Base-by-base conservation (phyloP, 2,329 filamentous ascomycete species). In the Fusarium sterilihyphosum region DNA sequence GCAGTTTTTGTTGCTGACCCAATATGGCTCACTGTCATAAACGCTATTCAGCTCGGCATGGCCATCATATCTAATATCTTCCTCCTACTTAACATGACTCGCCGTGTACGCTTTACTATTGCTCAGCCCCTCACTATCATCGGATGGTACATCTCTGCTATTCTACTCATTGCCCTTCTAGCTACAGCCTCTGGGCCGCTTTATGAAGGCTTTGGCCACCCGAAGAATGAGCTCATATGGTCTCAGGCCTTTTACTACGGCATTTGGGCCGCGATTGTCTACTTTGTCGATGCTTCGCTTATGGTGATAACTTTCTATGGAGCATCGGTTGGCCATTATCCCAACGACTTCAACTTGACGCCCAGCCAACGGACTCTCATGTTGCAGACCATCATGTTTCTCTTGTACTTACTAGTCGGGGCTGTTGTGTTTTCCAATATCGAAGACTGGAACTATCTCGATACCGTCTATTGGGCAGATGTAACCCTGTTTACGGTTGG, bases 191-290 rank as follows among this genome's bases (percentile, higher is more conserved):
- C 89, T 3, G 92, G 93, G 17, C 88, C 88, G 1, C 82, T 92
- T 4, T 70, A 81, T 3, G 46, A 79, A 1, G 76, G 70, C 11
- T 60, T 83, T 20, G 84, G 76, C 5, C 74, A 82, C 68, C 86
- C 77, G 56, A 81, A 58, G 78, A 85, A 63, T 71, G 87, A 85
- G 73, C 92, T 93, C 72, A 85, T 91, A 54, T 90, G 88, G 86
- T 94, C 93, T 0, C 93, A 97, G 81, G 94, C 94, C 2, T 98
- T 93, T 79, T 98, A 92, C 88, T 97, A 97, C 79, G 95, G 91
- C 33, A 88, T 97, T 24, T 94, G 94, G 76, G 92, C 94, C 6
- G 93, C 94, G 11, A 84, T 90, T 6, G 87, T 97, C 26, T 98
- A 98, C 83, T 92, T 96, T 64, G 79, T 96, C 22, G 92, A 93